Evolutionary conservation across 441 rosid species (phyloP), one percentile per base, ranked within the genome.

Genomic region (Corymbia calophylla): DNA sequence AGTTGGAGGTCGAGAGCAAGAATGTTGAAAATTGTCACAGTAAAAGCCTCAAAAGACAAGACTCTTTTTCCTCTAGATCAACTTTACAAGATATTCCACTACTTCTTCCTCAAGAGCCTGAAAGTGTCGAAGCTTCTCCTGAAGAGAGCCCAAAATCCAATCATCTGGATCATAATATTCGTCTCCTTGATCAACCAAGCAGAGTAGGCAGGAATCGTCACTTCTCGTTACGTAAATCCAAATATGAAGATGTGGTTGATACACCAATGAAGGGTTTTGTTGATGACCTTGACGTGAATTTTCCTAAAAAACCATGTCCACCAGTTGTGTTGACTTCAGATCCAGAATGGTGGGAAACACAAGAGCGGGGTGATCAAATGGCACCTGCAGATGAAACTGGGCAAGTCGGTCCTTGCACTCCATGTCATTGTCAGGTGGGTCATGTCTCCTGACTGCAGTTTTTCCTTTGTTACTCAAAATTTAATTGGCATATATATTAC

Each of bases 341-440:
- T 92, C 88, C 90, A 87, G 99, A 96, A 87, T 98, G 99, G 99
- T 97, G 99, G 99, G 99, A 96, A 93, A 92, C 93, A 88, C 97
- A 94, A 89, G 99, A 98, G 91, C 93, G 95, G 90, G 95, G 93
- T 91, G 95, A 95, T 91, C 99, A 94, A 91, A 92, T 92, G 91
- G 94, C 94, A 91, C 93, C 90, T 80, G 90, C 90, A 82, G 95
- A 96, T 93, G 97, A 95, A 89, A 90, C 91, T 89, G 99, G 99
- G 91, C 97, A 97, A 94, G 98, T 97, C 51, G 99, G 99, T 91
- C 99, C 99, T 39, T 95, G 96, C 88, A 89, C 95, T 90, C 94
- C 99, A 88, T 98, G 99, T 92, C 95, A 86, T 88, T 97, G 99
- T 94, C 99, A 98, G 99, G 99, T 98, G 90, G 86, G 95, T 89